These are phyloP conservation scores for Pseudogymnoascus sp. DNA, from an alignment of 2,329 filamentous ascomycete genomes.

Conservation along the genomic window DNA sequence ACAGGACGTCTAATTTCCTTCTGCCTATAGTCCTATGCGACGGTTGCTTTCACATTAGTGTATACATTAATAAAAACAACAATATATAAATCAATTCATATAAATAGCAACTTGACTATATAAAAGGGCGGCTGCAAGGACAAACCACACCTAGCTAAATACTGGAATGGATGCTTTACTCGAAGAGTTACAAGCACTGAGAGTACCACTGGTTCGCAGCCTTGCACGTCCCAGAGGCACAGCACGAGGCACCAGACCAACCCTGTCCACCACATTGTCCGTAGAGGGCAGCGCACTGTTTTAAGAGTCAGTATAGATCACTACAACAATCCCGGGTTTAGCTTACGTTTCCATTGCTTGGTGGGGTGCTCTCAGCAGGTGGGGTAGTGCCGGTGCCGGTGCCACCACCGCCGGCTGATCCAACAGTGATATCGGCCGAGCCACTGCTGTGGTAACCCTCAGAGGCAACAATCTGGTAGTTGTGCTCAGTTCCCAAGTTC, in stretches of 20 bases:
- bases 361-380: neutral
- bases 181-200: neutral
- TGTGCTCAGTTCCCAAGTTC: conserved; percentile 35
- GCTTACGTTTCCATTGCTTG: neutral
- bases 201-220: neutral
- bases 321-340: neutral
- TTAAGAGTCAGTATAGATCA: neutral
- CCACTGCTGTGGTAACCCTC: conserved; percentile 46
- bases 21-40: too few relatives aligned
- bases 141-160: neutral
- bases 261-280: neutral
- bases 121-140: neutral
- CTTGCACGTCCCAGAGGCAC: neutral
- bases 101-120: neutral
- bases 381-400: neutral
- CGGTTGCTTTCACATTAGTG: too few relatives aligned
- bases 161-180: neutral
- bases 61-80: too few relatives aligned
- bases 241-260: neutral
- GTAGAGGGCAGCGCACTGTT: neutral
- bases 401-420: neutral
- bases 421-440: conserved; percentile 35
- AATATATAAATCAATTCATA: neutral
- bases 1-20: too few relatives aligned
- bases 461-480: conserved; percentile 48